phyloP scores from a whole-genome alignment of 345 rosid species.

The Salix viminalis region DNA sequence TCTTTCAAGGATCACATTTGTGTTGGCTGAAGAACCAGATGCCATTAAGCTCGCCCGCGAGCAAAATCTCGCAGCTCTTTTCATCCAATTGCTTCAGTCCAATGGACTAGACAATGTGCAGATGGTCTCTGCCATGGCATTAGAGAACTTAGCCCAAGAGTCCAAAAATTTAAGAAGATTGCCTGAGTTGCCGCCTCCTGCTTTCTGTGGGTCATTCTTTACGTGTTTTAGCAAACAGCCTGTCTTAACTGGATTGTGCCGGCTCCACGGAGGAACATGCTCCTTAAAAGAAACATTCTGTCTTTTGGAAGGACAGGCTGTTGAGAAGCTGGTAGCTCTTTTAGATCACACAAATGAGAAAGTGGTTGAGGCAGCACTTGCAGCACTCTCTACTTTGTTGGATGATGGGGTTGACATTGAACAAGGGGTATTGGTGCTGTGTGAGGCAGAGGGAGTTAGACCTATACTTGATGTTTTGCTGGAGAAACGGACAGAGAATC shows the following conservation, averaged over 20 bases:
- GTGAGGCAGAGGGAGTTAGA: slow-evolving; percentile 63
- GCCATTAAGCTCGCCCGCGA: slow-evolving; percentile 66
- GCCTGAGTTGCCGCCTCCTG: slow-evolving; percentile 67
- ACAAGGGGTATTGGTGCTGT: slow-evolving; percentile 56
- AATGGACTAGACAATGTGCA: slow-evolving; percentile 74
- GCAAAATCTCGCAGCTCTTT: slow-evolving; percentile 53
- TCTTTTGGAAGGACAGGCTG: slow-evolving; percentile 81
- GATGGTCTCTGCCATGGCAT: slow-evolving; percentile 73
- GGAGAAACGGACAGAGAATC: slow-evolving; percentile 66
- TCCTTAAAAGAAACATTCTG: slow-evolving; percentile 76
- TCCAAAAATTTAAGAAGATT: slow-evolving; percentile 64
- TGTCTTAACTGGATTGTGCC: slow-evolving; percentile 62
- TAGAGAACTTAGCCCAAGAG: slow-evolving; percentile 86
- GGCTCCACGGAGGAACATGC: slow-evolving; percentile 77
- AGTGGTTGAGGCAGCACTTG: slow-evolving; percentile 85
- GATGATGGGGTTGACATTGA: slow-evolving; percentile 77
- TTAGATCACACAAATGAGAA: slow-evolving; percentile 83
- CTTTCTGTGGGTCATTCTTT: slow-evolving; percentile 55
- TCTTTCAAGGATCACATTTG: slow-evolving; percentile 75
- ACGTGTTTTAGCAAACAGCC: slow-evolving; percentile 68
- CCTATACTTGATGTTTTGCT: slow-evolving; percentile 63
- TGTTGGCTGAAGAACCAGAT: slow-evolving; percentile 56
- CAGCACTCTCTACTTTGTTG: slow-evolving; percentile 78
- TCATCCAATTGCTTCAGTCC: slow-evolving; percentile 69
- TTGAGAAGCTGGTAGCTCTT: slow-evolving; percentile 78